Conservation (phyloP, 495 filamentous ascomycete species). For the Aspergillus mulundensis region DNA sequence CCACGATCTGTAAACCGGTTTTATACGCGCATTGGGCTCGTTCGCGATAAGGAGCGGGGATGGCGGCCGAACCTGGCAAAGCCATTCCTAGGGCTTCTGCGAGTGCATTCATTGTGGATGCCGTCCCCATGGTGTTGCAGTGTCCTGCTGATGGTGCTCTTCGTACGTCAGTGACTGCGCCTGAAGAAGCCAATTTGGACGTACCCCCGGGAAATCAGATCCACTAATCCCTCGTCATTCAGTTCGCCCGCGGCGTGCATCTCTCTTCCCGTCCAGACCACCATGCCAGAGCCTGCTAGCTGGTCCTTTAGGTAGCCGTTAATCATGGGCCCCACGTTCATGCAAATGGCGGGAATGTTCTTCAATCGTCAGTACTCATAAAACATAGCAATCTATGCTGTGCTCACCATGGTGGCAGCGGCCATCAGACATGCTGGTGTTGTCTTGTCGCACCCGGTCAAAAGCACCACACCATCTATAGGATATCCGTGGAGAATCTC, state of each 20-base stretch:
- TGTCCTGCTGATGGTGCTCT: slow-evolving; percentile 51
- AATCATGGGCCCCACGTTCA: slow-evolving; percentile 55
- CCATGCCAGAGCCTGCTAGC: slow-evolving; percentile 43
- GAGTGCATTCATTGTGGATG: slow-evolving; percentile 55
- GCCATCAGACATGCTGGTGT: slow-evolving; percentile 55
- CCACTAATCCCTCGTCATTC: slow-evolving; percentile 43
- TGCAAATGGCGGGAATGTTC: slow-evolving; percentile 53
- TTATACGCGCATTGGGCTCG: slow-evolving; percentile 51
- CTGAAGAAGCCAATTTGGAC: slow-evolving; percentile 4
- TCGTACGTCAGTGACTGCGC: neutral
- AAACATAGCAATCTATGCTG: neutral
- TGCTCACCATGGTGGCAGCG: slow-evolving; percentile 49
- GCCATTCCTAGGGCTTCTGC: slow-evolving; percentile 56
- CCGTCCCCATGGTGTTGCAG: slow-evolving; percentile 57
- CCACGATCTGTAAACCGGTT: slow-evolving; percentile 50
- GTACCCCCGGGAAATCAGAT: slow-evolving; percentile 47
- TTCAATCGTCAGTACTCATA: slow-evolving; percentile 9
- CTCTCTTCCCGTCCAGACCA: slow-evolving; percentile 51
- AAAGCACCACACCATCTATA: slow-evolving; percentile 51
- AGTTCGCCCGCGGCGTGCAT: slow-evolving; percentile 51
- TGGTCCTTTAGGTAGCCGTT: slow-evolving; percentile 46
- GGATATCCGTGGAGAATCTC: slow-evolving; percentile 51
- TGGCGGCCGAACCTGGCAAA: slow-evolving; percentile 50
- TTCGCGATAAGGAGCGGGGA: slow-evolving; percentile 51
- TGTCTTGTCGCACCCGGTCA: slow-evolving; percentile 58